Conservation (phyloP, 805 yeast genomes). For the Schwanniomyces polymorphus region DNA sequence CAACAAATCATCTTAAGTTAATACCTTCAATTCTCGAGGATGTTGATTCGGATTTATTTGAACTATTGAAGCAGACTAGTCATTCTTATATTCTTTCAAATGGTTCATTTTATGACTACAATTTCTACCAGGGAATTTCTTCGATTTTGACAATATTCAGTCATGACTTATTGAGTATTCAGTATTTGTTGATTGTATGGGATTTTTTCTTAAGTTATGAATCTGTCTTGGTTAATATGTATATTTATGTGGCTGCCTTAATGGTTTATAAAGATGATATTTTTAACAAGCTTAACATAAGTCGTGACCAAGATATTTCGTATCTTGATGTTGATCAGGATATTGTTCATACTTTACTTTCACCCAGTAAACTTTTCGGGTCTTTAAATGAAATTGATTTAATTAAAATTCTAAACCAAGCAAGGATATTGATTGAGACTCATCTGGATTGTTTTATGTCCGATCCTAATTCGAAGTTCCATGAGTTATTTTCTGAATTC, state of each 20-base stretch:
- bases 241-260: constrained; percentile 61
- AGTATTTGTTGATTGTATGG: constrained; percentile 60
- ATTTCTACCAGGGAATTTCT: constrained; percentile 64
- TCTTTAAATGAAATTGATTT: constrained; percentile 26
- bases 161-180: constrained; percentile 59
- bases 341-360: constrained; percentile 31
- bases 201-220: constrained; percentile 62
- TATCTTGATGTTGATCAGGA: constrained; percentile 27
- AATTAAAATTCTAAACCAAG: constrained; percentile 21
- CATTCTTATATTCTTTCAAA: constrained; percentile 20
- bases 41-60: constrained; percentile 48
- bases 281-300: constrained; percentile 19
- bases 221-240: constrained; percentile 54
- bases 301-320: constrained; percentile 8
- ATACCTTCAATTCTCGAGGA: constrained; percentile 60
- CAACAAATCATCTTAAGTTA: constrained; percentile 63
- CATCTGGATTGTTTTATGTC: constrained; percentile 21
- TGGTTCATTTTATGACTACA: constrained; percentile 33
- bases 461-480: constrained; percentile 20
- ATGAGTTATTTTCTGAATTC: constrained; percentile 34
- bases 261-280: constrained; percentile 46
- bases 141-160: constrained; percentile 75
- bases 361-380: constrained; percentile 30
- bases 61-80: constrained; percentile 38
- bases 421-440: constrained; percentile 23